phyloP scores from a whole-genome alignment of 176 grass and related monocot species.

The Urochloa ruziziensis region DNA sequence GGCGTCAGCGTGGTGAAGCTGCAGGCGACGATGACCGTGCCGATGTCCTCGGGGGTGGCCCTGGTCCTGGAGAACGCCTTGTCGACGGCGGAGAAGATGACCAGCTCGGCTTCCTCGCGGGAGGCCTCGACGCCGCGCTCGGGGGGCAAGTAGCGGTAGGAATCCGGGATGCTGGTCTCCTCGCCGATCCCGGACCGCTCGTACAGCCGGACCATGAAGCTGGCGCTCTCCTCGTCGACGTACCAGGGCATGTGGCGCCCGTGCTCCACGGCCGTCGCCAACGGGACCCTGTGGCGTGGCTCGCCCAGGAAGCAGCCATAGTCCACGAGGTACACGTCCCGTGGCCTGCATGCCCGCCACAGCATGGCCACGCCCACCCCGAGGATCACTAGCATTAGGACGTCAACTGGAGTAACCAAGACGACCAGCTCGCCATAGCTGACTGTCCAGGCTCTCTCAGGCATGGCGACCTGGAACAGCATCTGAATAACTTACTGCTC shows the following conservation, averaged over 20 bases:
- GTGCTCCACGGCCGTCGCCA: conserved; percentile 10
- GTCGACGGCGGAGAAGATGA: conserved; percentile 26
- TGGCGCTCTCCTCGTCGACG: background rate
- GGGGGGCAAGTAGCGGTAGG: conserved; percentile 17
- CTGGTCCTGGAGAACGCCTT: conserved; percentile 21
- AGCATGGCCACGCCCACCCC: background rate
- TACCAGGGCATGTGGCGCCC: background rate
- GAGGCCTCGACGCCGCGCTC: background rate
- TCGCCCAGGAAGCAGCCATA: conserved; percentile 39
- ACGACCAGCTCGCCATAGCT: background rate
- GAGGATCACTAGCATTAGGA: background rate
- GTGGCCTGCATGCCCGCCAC: background rate
- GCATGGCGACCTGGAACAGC: background rate
- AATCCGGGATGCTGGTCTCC: conserved; percentile 31
- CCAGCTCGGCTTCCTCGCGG: background rate
- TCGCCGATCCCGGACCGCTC: conserved; percentile 28
- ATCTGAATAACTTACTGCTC: background rate
- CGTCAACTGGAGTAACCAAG: background rate
- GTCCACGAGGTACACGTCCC: conserved; percentile 31
- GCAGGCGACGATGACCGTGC: conserved; percentile 21
- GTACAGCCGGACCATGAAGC: conserved; percentile 9
- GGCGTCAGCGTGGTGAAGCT: conserved; percentile 21
- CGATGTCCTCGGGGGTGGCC: background rate
- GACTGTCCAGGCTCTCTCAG: background rate
- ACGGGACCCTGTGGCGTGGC: background rate